phyloP scores from a whole-genome alignment of 1,284 basidiomycete species.

The Kwoniella shivajii region DNA sequence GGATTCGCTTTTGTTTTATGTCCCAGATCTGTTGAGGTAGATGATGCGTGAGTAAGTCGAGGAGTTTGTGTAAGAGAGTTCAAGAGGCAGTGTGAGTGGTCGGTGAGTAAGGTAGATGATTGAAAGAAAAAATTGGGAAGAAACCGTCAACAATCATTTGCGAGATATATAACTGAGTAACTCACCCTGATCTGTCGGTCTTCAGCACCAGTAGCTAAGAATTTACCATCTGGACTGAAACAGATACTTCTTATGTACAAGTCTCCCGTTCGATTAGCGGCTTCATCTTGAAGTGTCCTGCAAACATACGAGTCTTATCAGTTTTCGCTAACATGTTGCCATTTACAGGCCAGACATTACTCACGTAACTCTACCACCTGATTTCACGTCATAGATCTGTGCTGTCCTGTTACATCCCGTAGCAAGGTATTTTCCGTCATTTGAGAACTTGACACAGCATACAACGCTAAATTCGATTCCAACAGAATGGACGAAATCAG shows the following conservation, averaged over 20 bases:
- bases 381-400: constrained; percentile 87
- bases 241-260: constrained; percentile 81
- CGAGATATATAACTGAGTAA: no score
- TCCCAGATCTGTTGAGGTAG: constrained; percentile 73
- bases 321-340: no score
- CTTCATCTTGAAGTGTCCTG: constrained; percentile 71
- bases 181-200: constrained; percentile 77
- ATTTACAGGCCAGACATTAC: constrained; percentile 16
- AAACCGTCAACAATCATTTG: no score
- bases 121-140: neutral
- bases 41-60: neutral
- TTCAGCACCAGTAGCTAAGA: constrained; percentile 79
- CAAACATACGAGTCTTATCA: no score
- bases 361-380: constrained; percentile 76
- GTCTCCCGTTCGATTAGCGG: constrained; percentile 67
- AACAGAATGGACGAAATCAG: neutral
- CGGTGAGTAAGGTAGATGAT: neutral
- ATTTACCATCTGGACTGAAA: constrained; percentile 80
- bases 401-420: constrained; percentile 89
- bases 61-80: no score
- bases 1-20: constrained; percentile 70
- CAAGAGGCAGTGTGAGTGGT: no score
- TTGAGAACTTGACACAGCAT: constrained; percentile 87
- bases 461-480: constrained; percentile 83
- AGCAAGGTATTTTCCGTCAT: constrained; percentile 82